A percentile compares a stretch with the other conserved stretches of the same genome.
Conservation (phyloP, 768 basidiomycete genomes). For the Hygrocybe coccinea region DNA sequence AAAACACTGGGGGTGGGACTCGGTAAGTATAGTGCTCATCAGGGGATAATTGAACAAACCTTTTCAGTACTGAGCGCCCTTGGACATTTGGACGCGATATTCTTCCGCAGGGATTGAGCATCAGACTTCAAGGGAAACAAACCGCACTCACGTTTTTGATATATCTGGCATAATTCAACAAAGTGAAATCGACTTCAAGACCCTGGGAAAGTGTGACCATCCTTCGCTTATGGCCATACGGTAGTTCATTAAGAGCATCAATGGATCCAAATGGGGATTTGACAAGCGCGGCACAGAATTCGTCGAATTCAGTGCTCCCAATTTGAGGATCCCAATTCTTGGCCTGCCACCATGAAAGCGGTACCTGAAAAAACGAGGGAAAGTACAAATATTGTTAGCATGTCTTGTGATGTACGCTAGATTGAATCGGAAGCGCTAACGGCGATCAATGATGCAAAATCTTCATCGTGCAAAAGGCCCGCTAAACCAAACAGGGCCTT, state of each 20-base stretch:
- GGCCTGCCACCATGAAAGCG: conserved; percentile 72
- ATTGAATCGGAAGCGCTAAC: conserved; percentile 30
- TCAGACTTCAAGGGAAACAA: not conserved
- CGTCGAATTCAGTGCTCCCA: conserved; percentile 56
- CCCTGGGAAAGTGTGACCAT: conserved; percentile 45
- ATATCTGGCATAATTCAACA: conserved; percentile 73
- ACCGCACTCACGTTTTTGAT: conserved; percentile 54
- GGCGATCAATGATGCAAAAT: conserved; percentile 68
- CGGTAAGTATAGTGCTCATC: not conserved
- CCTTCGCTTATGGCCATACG: conserved; percentile 46
- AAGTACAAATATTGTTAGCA: not conserved
- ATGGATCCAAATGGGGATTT: conserved; percentile 36
- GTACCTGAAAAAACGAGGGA: conserved; percentile 35
- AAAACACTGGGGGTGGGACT: conserved; percentile 58
- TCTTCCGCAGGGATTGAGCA: conserved; percentile 28
- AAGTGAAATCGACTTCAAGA: conserved; percentile 49
- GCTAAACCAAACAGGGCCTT: conserved; percentile 76
- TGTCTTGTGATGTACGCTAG: too few species aligned
- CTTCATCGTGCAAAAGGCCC: conserved; percentile 64
- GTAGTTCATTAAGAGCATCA: conserved; percentile 33
- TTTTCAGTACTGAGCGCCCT: conserved; percentile 34
- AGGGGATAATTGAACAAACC: conserved; percentile 18
- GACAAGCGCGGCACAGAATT: conserved; percentile 59
- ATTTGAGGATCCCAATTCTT: conserved; percentile 83
- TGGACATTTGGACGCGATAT: conserved; percentile 56